Percentiles rank a stretch among this genome's conserved stretches.
phyloP scores from a whole-genome alignment of 345 rosid species.

The Barbarea vulgaris region DNA sequence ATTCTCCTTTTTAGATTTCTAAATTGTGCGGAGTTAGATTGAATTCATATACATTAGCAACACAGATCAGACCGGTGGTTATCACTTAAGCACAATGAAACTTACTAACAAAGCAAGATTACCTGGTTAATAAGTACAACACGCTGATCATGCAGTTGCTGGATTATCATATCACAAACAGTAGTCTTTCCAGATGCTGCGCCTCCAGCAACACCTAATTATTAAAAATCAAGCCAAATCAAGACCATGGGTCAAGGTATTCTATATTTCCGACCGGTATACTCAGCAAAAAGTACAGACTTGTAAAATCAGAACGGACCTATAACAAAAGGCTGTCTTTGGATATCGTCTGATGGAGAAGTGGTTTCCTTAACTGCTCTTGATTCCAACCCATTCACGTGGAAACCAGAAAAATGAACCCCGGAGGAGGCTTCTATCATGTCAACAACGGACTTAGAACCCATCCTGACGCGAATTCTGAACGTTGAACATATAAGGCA shows the following conservation, averaged over 20 bases:
- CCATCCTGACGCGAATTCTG: slow-evolving; percentile 28
- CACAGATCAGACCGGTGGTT: slow-evolving; percentile 4
- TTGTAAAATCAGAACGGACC: slow-evolving; percentile 50
- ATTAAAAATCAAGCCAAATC: slow-evolving; percentile 23
- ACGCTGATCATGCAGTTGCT: slow-evolving; percentile 99
- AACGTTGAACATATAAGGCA: not conserved
- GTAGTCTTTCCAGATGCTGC: slow-evolving; percentile 99
- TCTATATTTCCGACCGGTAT: not conserved
- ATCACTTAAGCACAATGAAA: slow-evolving; percentile 10
- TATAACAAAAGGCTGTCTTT: slow-evolving; percentile 88
- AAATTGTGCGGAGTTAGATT: not conserved
- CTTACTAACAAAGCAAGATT: slow-evolving; percentile 8
- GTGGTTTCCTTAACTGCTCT: slow-evolving; percentile 51
- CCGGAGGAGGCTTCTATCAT: slow-evolving; percentile 86
- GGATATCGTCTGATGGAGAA: slow-evolving; percentile 54
- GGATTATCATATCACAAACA: slow-evolving; percentile 98
- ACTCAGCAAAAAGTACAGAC: not conserved
- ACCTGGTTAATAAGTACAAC: slow-evolving; percentile 98
- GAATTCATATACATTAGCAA: not conserved
- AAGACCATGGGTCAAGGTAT: slow-evolving; percentile 15
- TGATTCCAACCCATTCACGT: slow-evolving; percentile 49
- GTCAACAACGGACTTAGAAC: slow-evolving; percentile 64
- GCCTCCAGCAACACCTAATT: slow-evolving; percentile 94
- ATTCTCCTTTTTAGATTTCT: not conserved
- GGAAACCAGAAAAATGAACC: slow-evolving; percentile 86